These are phyloP conservation scores for Ganoderma boninense DNA, from an alignment of 1,284 basidiomycete species.

Conservation along the genomic window DNA sequence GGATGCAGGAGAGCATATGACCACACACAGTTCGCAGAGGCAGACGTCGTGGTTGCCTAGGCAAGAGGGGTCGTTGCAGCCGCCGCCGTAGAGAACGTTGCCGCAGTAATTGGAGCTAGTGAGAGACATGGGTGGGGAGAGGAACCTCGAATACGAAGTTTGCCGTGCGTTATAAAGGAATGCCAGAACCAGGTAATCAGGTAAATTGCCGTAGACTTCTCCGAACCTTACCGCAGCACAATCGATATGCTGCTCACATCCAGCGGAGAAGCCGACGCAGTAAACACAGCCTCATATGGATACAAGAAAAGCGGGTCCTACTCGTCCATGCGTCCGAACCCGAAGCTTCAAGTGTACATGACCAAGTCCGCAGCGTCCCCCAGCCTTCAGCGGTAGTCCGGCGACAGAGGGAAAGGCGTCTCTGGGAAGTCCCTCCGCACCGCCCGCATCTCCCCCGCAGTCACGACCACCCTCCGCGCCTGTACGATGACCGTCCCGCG, in stretches of 20 bases:
- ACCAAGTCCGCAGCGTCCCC: not conserved
- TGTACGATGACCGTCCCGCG: not conserved
- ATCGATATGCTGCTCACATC: not conserved
- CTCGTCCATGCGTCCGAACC: not conserved
- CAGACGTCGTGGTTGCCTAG: slow-evolving; percentile 25
- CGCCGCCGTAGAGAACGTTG: slow-evolving; percentile 23
- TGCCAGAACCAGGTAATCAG: no score
- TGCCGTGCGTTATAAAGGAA: not conserved
- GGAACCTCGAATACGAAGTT: not conserved
- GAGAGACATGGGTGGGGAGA: not conserved
- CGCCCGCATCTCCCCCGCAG: slow-evolving; percentile 5
- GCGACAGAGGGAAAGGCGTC: not conserved
- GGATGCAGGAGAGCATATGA: slow-evolving; percentile 23
- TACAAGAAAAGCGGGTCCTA: not conserved
- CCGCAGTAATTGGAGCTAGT: slow-evolving; percentile 15
- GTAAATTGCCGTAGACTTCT: not conserved
- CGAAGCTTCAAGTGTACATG: not conserved
- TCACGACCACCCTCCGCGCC: slow-evolving; percentile 4
- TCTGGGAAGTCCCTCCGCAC: slow-evolving; percentile 5
- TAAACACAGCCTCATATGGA: not conserved
- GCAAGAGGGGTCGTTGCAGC: slow-evolving; percentile 20
- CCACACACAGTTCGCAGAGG: slow-evolving; percentile 29
- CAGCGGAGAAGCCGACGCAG: not conserved
- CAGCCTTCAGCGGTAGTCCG: not conserved
- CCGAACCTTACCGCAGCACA: slow-evolving; percentile 7